A percentile compares a stretch with the other conserved stretches of the same genome.
Conservation (phyloP, 495 filamentous ascomycete genomes). For the Haplographium delicatum region DNA sequence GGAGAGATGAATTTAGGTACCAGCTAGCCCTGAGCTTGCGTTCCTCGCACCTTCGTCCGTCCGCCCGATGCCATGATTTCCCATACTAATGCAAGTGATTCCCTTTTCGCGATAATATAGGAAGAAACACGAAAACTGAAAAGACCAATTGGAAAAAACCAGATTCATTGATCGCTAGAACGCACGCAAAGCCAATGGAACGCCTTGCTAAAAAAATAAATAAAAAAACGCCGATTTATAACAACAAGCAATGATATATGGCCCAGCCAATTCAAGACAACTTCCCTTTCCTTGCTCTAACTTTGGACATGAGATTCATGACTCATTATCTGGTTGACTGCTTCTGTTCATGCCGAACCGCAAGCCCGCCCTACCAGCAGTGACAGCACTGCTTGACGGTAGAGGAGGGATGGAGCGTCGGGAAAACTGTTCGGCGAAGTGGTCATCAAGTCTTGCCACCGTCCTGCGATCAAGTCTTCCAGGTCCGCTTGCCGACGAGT, state of each 20-base stretch:
- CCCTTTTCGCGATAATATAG: background rate
- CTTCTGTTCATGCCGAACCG: background rate
- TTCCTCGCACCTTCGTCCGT: background rate
- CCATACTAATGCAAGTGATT: background rate
- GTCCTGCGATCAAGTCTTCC: conserved; percentile 10
- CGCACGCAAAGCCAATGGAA: conserved; percentile 7
- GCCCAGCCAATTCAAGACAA: conserved; percentile 11
- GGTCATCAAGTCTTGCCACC: conserved; percentile 12
- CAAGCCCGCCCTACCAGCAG: background rate
- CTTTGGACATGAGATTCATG: background rate
- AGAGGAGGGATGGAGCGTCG: conserved; percentile 10
- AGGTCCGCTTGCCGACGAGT: conserved; percentile 1
- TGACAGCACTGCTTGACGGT: background rate
- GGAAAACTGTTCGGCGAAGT: conserved; percentile 14
- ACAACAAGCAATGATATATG: conserved; percentile 4
- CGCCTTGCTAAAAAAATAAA: too few relatives aligned
- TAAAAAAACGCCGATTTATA: conserved; percentile 11
- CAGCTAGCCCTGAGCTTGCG: background rate
- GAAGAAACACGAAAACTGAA: background rate
- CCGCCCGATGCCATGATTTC: background rate
- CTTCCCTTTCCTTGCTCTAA: background rate
- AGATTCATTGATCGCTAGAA: conserved; percentile 1
- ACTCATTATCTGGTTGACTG: background rate
- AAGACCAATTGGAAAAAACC: background rate
- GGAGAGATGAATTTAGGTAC: background rate